These are phyloP conservation scores for Aspergillus hortae DNA, from an alignment of 2,329 filamentous ascomycete genomes.

Conservation along the genomic window DNA sequence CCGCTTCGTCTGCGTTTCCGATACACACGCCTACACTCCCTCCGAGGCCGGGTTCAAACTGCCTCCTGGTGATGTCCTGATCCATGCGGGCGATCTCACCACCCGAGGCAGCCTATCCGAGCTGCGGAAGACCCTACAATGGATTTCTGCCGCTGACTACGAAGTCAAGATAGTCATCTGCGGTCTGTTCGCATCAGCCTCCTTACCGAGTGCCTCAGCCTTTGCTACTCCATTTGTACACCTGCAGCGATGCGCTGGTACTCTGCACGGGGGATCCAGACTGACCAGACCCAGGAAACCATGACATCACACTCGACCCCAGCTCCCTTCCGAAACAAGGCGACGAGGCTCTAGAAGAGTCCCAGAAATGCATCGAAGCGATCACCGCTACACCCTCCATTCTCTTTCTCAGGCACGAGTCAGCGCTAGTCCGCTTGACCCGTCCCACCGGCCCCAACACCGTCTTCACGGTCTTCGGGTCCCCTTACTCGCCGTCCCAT, in stretches of 20 bases:
- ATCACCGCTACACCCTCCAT: constrained; percentile 44
- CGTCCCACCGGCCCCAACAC: constrained; percentile 46
- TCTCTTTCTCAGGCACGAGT: constrained; percentile 51
- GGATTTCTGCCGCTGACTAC: constrained; percentile 53
- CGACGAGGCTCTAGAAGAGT: constrained; percentile 44
- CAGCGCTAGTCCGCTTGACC: constrained; percentile 43
- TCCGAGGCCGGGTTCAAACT: constrained; percentile 47
- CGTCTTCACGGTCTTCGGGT: constrained; percentile 56
- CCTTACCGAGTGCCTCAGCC: neutral
- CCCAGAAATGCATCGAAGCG: constrained; percentile 42
- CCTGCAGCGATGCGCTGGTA: neutral
- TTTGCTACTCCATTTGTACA: neutral
- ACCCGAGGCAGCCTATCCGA: constrained; percentile 53
- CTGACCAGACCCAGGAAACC: constrained; percentile 46
- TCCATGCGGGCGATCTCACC: constrained; percentile 58
- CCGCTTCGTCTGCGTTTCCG: constrained; percentile 57
- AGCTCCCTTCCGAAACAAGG: constrained; percentile 33
- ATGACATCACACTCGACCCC: constrained; percentile 54
- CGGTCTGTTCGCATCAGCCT: constrained; percentile 36
- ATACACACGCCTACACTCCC: constrained; percentile 55
- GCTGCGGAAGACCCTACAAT: constrained; percentile 50
- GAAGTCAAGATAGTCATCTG: constrained; percentile 55
- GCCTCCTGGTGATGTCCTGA: constrained; percentile 55
- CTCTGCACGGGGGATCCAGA: neutral
- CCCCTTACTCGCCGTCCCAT: constrained; percentile 49